phyloP scores from a whole-genome alignment of 2,329 filamentous ascomycete genomes.

The Macrophomina tecta region DNA sequence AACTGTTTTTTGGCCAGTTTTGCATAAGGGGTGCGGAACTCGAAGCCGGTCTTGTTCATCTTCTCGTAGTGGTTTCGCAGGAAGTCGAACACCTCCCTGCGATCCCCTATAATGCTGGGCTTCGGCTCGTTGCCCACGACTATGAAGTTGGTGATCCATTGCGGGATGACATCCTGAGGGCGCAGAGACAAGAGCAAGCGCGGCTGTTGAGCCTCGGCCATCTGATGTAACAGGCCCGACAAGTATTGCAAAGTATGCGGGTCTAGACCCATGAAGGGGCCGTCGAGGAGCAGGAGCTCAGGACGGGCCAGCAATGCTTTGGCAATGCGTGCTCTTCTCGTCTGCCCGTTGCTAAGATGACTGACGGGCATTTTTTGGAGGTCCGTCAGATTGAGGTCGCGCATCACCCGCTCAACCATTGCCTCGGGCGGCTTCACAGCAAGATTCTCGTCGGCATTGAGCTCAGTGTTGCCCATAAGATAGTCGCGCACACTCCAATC shows the following conservation, averaged over 20 bases:
- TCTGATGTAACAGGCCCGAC: conserved; percentile 70
- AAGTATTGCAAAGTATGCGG: conserved; percentile 77
- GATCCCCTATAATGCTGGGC: conserved; percentile 69
- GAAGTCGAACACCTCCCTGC: conserved; percentile 64
- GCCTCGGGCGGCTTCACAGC: conserved; percentile 33
- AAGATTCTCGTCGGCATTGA: conserved; percentile 70
- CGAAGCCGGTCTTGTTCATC: conserved; percentile 6
- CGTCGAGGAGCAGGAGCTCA: conserved; percentile 84
- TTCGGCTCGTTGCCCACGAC: conserved; percentile 72
- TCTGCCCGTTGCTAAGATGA: conserved; percentile 94
- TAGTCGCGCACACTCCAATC: conserved; percentile 87
- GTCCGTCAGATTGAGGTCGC: conserved; percentile 70
- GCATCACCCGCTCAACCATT: conserved; percentile 63
- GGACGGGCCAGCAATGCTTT: conserved; percentile 80
- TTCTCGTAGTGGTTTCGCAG: conserved; percentile 38
- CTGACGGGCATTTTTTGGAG: conserved; percentile 82
- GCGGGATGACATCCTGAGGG: conserved; percentile 84
- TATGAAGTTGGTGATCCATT: conserved; percentile 87
- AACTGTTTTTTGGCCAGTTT: not conserved
- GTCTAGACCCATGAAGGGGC: conserved; percentile 96
- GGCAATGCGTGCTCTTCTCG: conserved; percentile 83
- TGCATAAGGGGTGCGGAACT: not conserved
- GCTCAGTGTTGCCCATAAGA: conserved; percentile 77
- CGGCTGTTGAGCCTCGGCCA: conserved; percentile 72
- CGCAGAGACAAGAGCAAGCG: conserved; percentile 78